Evolutionary conservation across 352 stramenopile genomes (phyloP).

Genomic region (Phytophthora sojae): DNA sequence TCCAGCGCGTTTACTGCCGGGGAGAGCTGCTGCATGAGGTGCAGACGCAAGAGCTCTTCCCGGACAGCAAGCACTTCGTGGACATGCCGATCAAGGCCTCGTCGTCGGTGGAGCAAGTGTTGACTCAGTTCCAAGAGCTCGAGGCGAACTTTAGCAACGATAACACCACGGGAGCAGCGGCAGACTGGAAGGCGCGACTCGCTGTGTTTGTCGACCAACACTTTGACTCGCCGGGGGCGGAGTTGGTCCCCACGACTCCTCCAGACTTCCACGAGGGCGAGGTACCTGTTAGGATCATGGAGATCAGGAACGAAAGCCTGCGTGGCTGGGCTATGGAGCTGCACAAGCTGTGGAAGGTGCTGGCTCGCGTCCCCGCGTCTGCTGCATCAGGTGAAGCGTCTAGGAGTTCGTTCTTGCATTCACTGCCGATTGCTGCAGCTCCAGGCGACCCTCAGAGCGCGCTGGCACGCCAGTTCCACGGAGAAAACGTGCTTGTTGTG

Average conservation of each 20-base stretch:
- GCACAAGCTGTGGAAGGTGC: conserved; percentile 77
- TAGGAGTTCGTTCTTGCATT: conserved; percentile 40
- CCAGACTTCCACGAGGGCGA: conserved; percentile 49
- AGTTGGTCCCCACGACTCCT: conserved; percentile 49
- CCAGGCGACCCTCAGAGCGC: conserved; percentile 8
- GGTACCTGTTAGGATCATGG: conserved; percentile 51
- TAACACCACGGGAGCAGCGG: conserved; percentile 4
- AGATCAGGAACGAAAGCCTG: conserved; percentile 52
- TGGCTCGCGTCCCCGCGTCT: conserved; percentile 52
- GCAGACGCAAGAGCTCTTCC: conserved; percentile 70
- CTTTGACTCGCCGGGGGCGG: conserved; percentile 67
- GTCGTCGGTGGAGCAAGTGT: conserved; percentile 45
- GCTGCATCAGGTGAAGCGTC: conserved; percentile 4
- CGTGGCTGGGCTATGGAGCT: conserved; percentile 72
- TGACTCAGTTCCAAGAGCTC: conserved; percentile 39
- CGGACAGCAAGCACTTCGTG: conserved; percentile 91
- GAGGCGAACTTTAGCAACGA: conserved; percentile 6
- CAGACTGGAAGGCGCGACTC: conserved; percentile 42
- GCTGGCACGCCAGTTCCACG: conserved; percentile 29
- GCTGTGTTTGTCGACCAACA: conserved; percentile 61
- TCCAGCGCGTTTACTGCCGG: conserved; percentile 57
- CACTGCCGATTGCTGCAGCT: conserved; percentile 36
- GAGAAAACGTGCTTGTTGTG: conserved; percentile 75
- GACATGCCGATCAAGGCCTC: conserved; percentile 84
- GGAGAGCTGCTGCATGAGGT: conserved; percentile 69